Base-by-base conservation (phyloP, 2,329 filamentous ascomycete species). In the Hypoxylon sp. region DNA sequence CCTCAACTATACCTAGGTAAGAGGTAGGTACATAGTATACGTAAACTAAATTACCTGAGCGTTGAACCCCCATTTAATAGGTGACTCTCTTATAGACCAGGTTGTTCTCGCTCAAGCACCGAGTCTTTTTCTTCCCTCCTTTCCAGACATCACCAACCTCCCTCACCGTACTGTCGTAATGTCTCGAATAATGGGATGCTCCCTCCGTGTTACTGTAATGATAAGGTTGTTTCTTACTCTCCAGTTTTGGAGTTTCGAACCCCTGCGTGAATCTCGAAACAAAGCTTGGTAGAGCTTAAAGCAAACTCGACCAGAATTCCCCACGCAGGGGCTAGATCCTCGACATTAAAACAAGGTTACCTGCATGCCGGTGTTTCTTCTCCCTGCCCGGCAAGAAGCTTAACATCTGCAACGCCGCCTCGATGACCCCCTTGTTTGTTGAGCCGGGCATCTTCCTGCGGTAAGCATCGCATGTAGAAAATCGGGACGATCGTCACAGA, bases 311-410 rank as follows among this genome's bases (percentile, higher is more conserved):
- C 45, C 38, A 38, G 9, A 61, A 50, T 52, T 56, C 59, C 42
- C 51, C 58, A 66, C 52, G 59, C 59, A 61, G 59, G 63, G 66
- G 62, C 18, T 20, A 28, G 24, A 33, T 45, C 40, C 26, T 66
- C 46, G 60, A 61, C 66, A 64, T 64, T 26, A 48, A 68, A 68
- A 68, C 66, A 68, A 66, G 66, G 66, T 68, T 64, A 61, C 66
- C 32, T 59, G 66, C 66, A 68, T 68, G 14, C 42, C 49, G 32
- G 33, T 58, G 62, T 64, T 66, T 64, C 62, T 53, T 58, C 46
- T 61, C 50, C 45, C 54, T 63, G 54, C 48, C 56, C 36, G 36
- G 58, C 50, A 57, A 51, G 30, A 68, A 55, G 46, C 49, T 60
- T 64, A 51, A 61, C 32, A 26, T 62, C 20, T 28, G 26, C 33